Evolutionary conservation across 768 basidiomycete species (phyloP).

Genomic region (Epithele typhae): DNA sequence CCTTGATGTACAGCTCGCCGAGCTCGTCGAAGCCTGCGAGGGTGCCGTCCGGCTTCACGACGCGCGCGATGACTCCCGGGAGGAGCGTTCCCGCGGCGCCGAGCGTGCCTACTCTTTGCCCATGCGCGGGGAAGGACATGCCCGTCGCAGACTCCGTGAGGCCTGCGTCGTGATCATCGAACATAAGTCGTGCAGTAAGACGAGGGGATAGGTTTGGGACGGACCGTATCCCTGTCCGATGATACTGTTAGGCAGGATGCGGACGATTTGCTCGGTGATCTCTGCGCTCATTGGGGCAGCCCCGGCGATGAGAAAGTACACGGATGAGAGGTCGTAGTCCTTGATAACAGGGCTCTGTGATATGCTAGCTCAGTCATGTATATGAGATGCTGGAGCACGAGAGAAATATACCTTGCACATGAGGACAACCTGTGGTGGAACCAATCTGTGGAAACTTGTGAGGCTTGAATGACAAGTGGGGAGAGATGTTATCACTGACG

Average conservation of each 20-base stretch:
- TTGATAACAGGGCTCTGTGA: slow-evolving; percentile 25
- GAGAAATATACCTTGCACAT: slow-evolving; percentile 26
- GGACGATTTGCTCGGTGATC: slow-evolving; percentile 37
- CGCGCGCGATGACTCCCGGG: slow-evolving; percentile 50
- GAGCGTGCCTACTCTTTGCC: slow-evolving; percentile 43
- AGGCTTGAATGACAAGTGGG: not conserved
- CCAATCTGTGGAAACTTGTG: slow-evolving; percentile 14
- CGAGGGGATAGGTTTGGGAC: not conserved
- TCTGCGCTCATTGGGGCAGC: slow-evolving; percentile 33
- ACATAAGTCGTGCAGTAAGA: no score
- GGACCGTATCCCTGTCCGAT: slow-evolving; percentile 53
- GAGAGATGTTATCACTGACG: slow-evolving; percentile 2
- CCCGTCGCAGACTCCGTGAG: slow-evolving; percentile 64
- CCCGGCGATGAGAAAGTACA: slow-evolving; percentile 26
- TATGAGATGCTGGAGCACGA: not conserved
- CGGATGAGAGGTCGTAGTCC: slow-evolving; percentile 27
- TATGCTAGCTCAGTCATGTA: not conserved
- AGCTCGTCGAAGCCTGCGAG: slow-evolving; percentile 50
- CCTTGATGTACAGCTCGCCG: slow-evolving; percentile 54
- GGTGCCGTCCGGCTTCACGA: slow-evolving; percentile 56
- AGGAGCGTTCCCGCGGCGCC: slow-evolving; percentile 48
- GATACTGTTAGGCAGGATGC: slow-evolving; percentile 44
- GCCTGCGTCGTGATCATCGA: no score
- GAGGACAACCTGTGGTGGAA: slow-evolving; percentile 29
- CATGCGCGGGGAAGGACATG: slow-evolving; percentile 44